Base-by-base conservation (phyloP, 768 basidiomycete species). In the Podaxis carcinomalis region DNA sequence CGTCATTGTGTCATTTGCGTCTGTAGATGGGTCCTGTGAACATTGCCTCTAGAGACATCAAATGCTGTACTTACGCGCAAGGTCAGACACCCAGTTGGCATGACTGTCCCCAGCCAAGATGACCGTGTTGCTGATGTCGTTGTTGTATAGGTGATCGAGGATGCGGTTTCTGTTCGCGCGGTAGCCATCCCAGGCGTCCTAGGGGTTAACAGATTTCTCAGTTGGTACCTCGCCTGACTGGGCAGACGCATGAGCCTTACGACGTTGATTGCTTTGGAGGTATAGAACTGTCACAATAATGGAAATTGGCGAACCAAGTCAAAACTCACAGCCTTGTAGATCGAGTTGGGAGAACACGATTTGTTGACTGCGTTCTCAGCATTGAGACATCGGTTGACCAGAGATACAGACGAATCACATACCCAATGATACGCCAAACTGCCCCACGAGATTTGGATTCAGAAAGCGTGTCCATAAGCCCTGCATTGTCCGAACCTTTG, bases 121-220 rank as follows among this genome's bases (percentile, higher is more conserved):
- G 59, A 85, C 66, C 0, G 80, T 80, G 66, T 85, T 85, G 69
- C 72, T 74, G 57, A 86, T 84, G 52, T 75, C 72, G 66, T 83
- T 78, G 37, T 71, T 57, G 65, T 80, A 76, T 19, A 86, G 69
- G 59, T 83, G 78, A 56, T 80, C 46, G 19, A 61, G 46, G 9
- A 87, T 71, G 23, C 83, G 78, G 27, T 75, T 61, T 23, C 84
- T 75, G 68, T 85, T 83, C 5, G 79, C 78, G 19, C 78, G 74
- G 66, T 86, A 86, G 0, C 84, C 84, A 61, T 83, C 81, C 84
- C 84, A 85, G n/a, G 80, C 80, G 65, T 85, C 83, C 76, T 82
- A 46, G 19, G 10, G 19, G 14, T 14, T 21, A 13, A 49, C 9
- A 19, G 27, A 4, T 13, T 6, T 11, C 23, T 23, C 19, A 27